These are phyloP conservation scores for Globisporangium solare DNA, from an alignment of 352 stramenopile species.

Conservation along the genomic window DNA sequence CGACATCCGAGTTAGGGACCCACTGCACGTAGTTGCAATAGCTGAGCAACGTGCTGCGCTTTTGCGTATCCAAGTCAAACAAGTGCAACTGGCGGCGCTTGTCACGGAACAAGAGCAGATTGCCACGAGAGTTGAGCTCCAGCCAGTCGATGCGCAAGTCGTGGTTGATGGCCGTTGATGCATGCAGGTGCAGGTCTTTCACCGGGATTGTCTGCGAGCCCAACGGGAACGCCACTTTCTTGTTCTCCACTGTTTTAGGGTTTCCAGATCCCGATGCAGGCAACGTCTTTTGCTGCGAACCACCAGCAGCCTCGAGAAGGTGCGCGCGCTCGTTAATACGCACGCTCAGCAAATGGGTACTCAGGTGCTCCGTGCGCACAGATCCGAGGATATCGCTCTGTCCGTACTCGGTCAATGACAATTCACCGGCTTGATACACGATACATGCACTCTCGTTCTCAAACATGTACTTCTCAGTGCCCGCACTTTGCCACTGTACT, in stretches of 20 bases:
- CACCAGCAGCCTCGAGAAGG: conserved; percentile 24
- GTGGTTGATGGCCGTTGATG: conserved; percentile 88
- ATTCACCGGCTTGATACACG: conserved; percentile 89
- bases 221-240: conserved; percentile 93
- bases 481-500: conserved; percentile 87
- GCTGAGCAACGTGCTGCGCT: conserved; percentile 86
- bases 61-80: conserved; percentile 88
- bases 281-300: conserved; percentile 21
- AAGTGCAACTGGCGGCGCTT: conserved; percentile 89
- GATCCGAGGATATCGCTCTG: conserved; percentile 90
- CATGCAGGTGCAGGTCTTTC: conserved; percentile 76
- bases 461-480: conserved; percentile 93
- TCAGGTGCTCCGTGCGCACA: conserved; percentile 90
- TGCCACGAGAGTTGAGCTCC: conserved; percentile 90
- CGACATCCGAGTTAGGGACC: conserved; percentile 94
- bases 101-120: conserved; percentile 91
- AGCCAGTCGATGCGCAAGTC: conserved; percentile 92
- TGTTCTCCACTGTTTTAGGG: conserved; percentile 66
- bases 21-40: conserved; percentile 97
- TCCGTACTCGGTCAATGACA: conserved; percentile 93
- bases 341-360: conserved; percentile 89
- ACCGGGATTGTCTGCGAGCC: conserved; percentile 91
- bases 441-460: conserved; percentile 91
- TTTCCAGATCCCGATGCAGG: conserved; percentile 6
- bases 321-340: conserved; percentile 86